A percentile compares a stretch with the other conserved stretches of the same genome.
These are phyloP conservation scores for Paracamarosporium sp. DNA, from an alignment of 2,329 filamentous ascomycete genomes.

Conservation along the genomic window DNA sequence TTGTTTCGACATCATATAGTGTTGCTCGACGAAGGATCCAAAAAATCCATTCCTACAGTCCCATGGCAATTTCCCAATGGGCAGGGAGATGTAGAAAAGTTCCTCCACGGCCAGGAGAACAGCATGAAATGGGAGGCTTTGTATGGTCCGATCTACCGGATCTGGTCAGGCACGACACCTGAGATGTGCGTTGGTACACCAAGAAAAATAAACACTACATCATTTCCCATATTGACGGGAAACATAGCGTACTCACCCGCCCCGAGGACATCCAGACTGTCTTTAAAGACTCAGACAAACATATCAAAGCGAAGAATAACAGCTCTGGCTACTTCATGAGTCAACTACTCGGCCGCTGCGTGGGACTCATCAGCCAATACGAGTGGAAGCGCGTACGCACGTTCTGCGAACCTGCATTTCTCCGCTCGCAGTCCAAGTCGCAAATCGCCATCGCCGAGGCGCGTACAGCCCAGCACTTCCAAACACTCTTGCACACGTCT, in stretches of 20 bases:
- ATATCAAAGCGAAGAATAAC: slow-evolving; percentile 52
- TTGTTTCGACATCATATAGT: no score
- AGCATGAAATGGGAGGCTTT: slow-evolving; percentile 39
- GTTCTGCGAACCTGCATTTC: slow-evolving; percentile 28
- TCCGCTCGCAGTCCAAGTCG: not conserved
- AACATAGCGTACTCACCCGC: slow-evolving; percentile 19
- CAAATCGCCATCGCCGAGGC: slow-evolving; percentile 11
- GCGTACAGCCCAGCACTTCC: slow-evolving; percentile 6
- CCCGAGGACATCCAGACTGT: slow-evolving; percentile 28
- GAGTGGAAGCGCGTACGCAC: slow-evolving; percentile 36
- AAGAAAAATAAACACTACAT: no score
- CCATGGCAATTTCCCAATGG: slow-evolving; percentile 29
- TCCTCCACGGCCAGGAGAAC: slow-evolving; percentile 46
- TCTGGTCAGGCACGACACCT: slow-evolving; percentile 43
- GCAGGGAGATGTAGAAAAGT: slow-evolving; percentile 50
- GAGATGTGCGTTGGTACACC: slow-evolving; percentile 50
- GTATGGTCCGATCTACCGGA: slow-evolving; percentile 47
- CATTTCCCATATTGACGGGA: not conserved
- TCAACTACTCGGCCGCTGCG: slow-evolving; percentile 51
- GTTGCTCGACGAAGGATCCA: no score
- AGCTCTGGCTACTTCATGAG: slow-evolving; percentile 51
- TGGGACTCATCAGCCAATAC: slow-evolving; percentile 49
- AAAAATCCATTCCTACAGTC: slow-evolving; percentile 15
- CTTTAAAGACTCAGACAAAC: slow-evolving; percentile 54
- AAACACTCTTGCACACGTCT: not conserved